Evolutionary conservation across 352 stramenopile species (phyloP), one percentile per base, ranked within the genome.

Genomic region (Phytophthora fragariaefolia): DNA sequence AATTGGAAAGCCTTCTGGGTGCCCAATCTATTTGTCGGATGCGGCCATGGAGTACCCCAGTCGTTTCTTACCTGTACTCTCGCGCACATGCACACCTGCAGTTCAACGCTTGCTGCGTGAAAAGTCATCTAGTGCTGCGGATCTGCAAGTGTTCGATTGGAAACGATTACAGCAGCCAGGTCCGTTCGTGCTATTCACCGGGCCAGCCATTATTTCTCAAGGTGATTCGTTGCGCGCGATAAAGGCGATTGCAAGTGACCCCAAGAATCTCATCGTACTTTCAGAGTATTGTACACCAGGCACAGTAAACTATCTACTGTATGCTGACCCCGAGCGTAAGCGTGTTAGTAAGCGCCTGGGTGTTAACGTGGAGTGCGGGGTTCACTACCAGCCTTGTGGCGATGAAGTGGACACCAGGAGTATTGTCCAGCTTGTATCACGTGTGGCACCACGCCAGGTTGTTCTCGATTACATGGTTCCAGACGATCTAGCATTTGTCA

Each of bases 361-460:
- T n/a, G 83, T 86, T 3, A 76, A 71, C 6, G 71, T 96, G 15
- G 71, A 76, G 15, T 96, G 89, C 48, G 87, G 89, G 9, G 84
- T 96, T 15, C 89, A 96, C 58, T 94, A 92, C 27, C 90, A 95
- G 34, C 89, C 89, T 34, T 93, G 85, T 42, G 75, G 87, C 8
- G 87, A 96, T 63, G 89, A 96, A 77, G 82, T 93, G 10, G 89
- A 95, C 40, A 79, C 87, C 2, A 93, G 91, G 62, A 95, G 85
- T 43, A 93, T 95, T 34, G 84, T 95, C 26, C 85, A 93, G 43
- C 71, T 96, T 5, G 81, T 79, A 20, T 77, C 80, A 5, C 74
- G 80, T 26, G 76, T 92, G 23, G 66, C 69, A 1, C 84, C 89
- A 1, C 73, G 72, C 9, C 84, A 94, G 23, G 79, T 93, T 12